Percentiles rank a stretch among this genome's conserved stretches.
Conservation (phyloP, 2,329 filamentous ascomycete species). For the Hirsutella rhossiliensis region DNA sequence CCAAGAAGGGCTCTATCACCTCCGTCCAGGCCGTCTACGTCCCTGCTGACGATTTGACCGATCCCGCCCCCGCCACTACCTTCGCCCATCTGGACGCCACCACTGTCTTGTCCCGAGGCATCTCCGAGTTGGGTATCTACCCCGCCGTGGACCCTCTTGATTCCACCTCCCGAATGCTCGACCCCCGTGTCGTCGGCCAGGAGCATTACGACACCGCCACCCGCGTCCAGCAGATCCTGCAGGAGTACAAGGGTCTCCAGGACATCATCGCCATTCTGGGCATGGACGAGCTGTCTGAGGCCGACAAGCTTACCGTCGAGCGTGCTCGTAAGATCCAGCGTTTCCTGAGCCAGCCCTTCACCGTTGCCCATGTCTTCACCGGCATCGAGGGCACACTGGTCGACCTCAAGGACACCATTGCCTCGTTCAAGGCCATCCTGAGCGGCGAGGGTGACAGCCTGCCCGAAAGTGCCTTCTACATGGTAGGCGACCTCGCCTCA, state of each 20-base stretch:
- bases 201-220: conserved; percentile 95
- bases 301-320: conserved; percentile 99
- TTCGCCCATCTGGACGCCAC: conserved; percentile 99
- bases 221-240: conserved; percentile 96
- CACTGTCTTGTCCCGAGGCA: conserved; percentile 99
- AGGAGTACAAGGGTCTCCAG: conserved; percentile 99
- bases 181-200: conserved; percentile 95
- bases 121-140: conserved; percentile 99
- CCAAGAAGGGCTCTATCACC: conserved; percentile 98
- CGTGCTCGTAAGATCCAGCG: conserved; percentile 99
- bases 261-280: conserved; percentile 99
- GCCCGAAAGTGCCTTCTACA: conserved; percentile 91
- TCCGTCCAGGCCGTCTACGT: conserved; percentile 99
- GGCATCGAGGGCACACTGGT: conserved; percentile 93
- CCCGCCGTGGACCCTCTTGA: conserved; percentile 98
- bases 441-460: conserved; percentile 90
- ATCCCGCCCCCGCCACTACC: conserved; percentile 97
- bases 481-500: conserved; percentile 92
- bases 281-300: conserved; percentile 99
- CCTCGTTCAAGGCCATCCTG: conserved; percentile 95
- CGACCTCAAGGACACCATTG: conserved; percentile 96
- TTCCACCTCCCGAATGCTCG: conserved; percentile 98
- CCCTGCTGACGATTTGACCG: conserved; percentile 99
- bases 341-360: conserved; percentile 99
- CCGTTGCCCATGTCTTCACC: conserved; percentile 73